These are phyloP conservation scores for Diplocarpon rosae DNA, from an alignment of 2,329 filamentous ascomycete genomes.

Conservation along the genomic window DNA sequence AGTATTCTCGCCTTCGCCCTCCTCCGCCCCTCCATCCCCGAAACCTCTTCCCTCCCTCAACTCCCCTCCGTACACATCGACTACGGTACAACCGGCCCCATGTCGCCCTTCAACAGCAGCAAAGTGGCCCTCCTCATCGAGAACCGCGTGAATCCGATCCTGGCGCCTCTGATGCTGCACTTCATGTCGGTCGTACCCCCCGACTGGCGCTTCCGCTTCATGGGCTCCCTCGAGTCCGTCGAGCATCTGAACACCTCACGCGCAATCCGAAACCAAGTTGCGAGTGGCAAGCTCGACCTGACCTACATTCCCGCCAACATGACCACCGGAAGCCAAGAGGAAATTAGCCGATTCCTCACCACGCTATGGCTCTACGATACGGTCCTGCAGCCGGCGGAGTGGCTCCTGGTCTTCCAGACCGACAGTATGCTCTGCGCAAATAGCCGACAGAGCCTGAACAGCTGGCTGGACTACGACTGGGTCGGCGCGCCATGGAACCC, in stretches of 20 bases:
- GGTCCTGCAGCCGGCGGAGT: conserved; percentile 39
- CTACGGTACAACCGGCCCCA: conserved; percentile 8
- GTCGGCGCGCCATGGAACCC: conserved; percentile 28
- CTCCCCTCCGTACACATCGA: conserved; percentile 18
- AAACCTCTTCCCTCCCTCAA: conserved; percentile 11
- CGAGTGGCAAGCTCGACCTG: conserved; percentile 36
- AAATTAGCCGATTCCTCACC: conserved; percentile 42
- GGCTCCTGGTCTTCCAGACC: conserved; percentile 44
- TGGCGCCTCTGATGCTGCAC: conserved; percentile 43
- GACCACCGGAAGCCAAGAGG: conserved; percentile 38
- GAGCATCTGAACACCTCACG: conserved; percentile 33
- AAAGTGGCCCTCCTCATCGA: conserved; percentile 44
- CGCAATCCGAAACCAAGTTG: conserved; percentile 32
- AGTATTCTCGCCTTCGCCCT: conserved; percentile 19
- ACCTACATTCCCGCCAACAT: conserved; percentile 41
- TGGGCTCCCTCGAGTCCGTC: conserved; percentile 39
- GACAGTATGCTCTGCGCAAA: conserved; percentile 47
- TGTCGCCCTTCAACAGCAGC: conserved; percentile 18
- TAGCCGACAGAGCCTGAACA: conserved; percentile 30
- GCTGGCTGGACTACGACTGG: conserved; percentile 28
- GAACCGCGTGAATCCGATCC: conserved; percentile 36
- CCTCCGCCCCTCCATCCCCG: conserved; percentile 17
- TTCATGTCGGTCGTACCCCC: conserved; percentile 45
- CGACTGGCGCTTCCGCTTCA: conserved; percentile 47
- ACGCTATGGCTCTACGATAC: conserved; percentile 40